Conservation (phyloP, 163 green algal species). For the Chlorella variabilis region DNA sequence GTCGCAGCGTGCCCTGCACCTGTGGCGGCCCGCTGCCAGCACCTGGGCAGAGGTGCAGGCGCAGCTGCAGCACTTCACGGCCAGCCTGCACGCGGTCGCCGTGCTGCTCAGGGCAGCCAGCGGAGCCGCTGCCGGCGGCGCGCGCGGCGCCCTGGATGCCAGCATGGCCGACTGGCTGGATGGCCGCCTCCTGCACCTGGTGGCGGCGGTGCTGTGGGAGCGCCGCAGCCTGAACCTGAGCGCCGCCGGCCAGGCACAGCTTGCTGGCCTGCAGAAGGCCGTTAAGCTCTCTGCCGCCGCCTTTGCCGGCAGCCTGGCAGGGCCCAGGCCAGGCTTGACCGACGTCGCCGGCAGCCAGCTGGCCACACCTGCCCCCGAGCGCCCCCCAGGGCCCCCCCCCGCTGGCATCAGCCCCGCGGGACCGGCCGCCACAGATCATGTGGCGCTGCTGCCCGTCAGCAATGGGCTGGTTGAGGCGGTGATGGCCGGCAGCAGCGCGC, state of each 20-base stretch:
- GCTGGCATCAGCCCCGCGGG: too few species aligned
- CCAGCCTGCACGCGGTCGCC: too few species aligned
- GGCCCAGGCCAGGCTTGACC: too few species aligned
- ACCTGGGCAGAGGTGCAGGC: too few species aligned
- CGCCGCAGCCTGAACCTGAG: background rate
- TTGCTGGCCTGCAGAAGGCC: background rate
- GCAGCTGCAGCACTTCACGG: too few species aligned
- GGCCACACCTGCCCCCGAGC: too few species aligned
- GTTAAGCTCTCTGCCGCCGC: background rate
- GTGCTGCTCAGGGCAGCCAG: too few species aligned
- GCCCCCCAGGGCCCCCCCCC: too few species aligned
- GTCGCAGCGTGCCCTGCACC: slow-evolving; percentile 34
- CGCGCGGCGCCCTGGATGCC: background rate
- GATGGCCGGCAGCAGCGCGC: background rate
- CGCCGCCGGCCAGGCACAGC: background rate
- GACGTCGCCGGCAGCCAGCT: too few species aligned
- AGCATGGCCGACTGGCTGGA: slow-evolving; percentile 25
- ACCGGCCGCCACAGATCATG: too few species aligned
- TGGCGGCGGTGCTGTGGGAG: slow-evolving; percentile 7
- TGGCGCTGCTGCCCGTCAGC: background rate
- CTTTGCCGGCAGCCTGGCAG: background rate
- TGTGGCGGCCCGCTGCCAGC: background rate
- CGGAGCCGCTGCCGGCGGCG: background rate
- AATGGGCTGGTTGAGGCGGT: background rate
- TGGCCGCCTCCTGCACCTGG: slow-evolving; percentile 23